phyloP scores from a whole-genome alignment of 805 yeast genomes.

The Lachancea sp. region DNA sequence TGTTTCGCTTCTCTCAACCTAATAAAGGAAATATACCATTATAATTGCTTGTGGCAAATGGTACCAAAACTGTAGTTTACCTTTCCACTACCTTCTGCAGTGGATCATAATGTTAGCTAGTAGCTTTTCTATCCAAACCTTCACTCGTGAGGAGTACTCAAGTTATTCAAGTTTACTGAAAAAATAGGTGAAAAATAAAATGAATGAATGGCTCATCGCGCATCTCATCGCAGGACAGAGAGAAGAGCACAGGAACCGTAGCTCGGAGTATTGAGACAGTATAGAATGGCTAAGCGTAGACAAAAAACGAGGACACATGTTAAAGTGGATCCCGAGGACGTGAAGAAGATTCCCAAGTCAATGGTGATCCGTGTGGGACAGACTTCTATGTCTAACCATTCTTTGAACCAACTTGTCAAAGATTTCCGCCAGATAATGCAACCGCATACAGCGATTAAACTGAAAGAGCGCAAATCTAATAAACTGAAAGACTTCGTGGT shows the following conservation, averaged over 20 bases:
- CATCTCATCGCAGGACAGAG: constrained; percentile 7
- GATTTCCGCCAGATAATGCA: constrained; percentile 90
- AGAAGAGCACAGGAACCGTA: neutral
- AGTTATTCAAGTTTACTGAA: neutral
- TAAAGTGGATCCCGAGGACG: constrained; percentile 54
- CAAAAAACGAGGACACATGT: constrained; percentile 85
- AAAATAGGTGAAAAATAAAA: constrained; percentile 2
- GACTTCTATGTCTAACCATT: constrained; percentile 51
- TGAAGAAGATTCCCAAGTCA: constrained; percentile 74
- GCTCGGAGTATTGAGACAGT: neutral
- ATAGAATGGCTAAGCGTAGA: constrained; percentile 49
- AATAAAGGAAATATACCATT: too few species aligned
- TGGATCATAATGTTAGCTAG: too few species aligned
- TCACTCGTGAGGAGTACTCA: neutral
- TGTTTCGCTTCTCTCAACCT: too few species aligned
- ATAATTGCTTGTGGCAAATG: too few species aligned
- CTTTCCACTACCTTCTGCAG: too few species aligned
- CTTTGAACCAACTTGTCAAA: constrained; percentile 74
- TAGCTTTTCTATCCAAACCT: too few species aligned
- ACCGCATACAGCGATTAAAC: constrained; percentile 89
- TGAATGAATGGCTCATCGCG: constrained; percentile 14
- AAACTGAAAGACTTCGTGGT: constrained; percentile 88
- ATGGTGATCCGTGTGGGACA: constrained; percentile 87
- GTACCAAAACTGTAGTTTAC: too few species aligned
- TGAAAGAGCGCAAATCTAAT: constrained; percentile 81